Evolutionary conservation across 805 yeast genomes (phyloP), one percentile per base, ranked within the genome.

Genomic region (Wickerhamiella kurtzmanii): DNA sequence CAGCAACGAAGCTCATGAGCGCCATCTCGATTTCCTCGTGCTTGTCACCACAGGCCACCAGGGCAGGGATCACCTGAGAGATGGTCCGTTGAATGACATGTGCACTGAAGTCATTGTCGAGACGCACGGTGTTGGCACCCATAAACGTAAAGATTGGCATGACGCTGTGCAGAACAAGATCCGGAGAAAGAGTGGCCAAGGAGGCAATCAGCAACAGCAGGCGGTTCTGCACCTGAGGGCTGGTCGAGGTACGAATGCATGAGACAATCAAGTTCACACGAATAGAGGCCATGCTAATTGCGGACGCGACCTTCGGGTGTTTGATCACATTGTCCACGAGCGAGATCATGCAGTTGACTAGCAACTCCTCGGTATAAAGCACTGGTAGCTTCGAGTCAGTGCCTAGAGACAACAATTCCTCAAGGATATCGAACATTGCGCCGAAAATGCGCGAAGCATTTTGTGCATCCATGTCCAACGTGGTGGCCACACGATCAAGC

Each of bases 131-230:
- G 59, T 87, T 94, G 11, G 97, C 95, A 50, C 98, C 98, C 97
- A 92, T 92, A 58, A 92, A 92, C 1, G 98, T 92, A 70, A 92
- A 92, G 44, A 92, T 89, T n/a, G 98, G 98, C 98, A 92, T 92
- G 6, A 92, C 95, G 2, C 96, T 83, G 65, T 92, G 97, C 46
- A 92, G 69, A 22, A 92, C 87, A 25, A 82, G 76, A 59, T 89
- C 96, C 6, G 97, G 96, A 11, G 89, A 83, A 47, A 92, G 66
- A 0, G 86, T 71, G 0, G 97, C 97, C 54, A 92, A 68, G 43
- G 86, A 81, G 2, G 96, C 82, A 54, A 92, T 79, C 22, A 92
- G 89, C 49, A 89, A 68, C 49, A 92, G 68, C 44, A 89, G 66
- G 54, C 87, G 76, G 66, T 92, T 92, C 66, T 92, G 98, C 22